Conservation (phyloP, 1,284 basidiomycete species). For the Ceratobasidium sp. region DNA sequence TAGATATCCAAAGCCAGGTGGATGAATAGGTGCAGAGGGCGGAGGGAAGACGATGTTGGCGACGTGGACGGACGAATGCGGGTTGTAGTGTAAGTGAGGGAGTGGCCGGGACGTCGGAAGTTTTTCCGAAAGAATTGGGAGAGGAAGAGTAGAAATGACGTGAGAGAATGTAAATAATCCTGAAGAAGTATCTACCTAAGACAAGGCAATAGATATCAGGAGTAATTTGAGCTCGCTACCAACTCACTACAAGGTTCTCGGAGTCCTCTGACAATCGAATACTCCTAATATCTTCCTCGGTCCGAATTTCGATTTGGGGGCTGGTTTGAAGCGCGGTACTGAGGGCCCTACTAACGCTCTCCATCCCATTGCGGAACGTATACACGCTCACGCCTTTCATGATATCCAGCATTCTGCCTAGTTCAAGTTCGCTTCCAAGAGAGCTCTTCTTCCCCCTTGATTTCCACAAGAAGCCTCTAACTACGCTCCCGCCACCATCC, state of each 20-base stretch:
- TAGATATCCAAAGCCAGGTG: slow-evolving; percentile 93
- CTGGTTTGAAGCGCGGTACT: slow-evolving; percentile 62
- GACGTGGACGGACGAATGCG: slow-evolving; percentile 75
- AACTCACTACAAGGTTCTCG: neutral
- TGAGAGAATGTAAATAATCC: slow-evolving; percentile 66
- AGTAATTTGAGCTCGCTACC: slow-evolving; percentile 12
- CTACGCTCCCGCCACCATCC: slow-evolving; percentile 74
- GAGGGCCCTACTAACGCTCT: slow-evolving; percentile 74
- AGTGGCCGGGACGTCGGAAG: slow-evolving; percentile 61
- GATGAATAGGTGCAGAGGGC: slow-evolving; percentile 67
- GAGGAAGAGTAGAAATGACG: slow-evolving; percentile 77
- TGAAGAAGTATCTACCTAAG: slow-evolving; percentile 62
- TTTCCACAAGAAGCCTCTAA: slow-evolving; percentile 69
- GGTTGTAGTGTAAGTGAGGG: slow-evolving; percentile 68
- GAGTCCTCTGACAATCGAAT: slow-evolving; percentile 57
- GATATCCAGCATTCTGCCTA: slow-evolving; percentile 66
- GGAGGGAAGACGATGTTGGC: slow-evolving; percentile 80
- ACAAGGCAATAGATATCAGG: neutral
- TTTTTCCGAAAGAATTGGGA: slow-evolving; percentile 72
- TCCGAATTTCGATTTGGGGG: slow-evolving; percentile 72
- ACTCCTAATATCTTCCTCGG: slow-evolving; percentile 60
- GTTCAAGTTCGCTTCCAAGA: slow-evolving; percentile 61
- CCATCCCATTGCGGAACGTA: slow-evolving; percentile 84
- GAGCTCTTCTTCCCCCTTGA: slow-evolving; percentile 49
- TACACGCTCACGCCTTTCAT: slow-evolving; percentile 79